Evolutionary conservation across 148 eudicot species (phyloP).

Genomic region (Camellia sinensis): DNA sequence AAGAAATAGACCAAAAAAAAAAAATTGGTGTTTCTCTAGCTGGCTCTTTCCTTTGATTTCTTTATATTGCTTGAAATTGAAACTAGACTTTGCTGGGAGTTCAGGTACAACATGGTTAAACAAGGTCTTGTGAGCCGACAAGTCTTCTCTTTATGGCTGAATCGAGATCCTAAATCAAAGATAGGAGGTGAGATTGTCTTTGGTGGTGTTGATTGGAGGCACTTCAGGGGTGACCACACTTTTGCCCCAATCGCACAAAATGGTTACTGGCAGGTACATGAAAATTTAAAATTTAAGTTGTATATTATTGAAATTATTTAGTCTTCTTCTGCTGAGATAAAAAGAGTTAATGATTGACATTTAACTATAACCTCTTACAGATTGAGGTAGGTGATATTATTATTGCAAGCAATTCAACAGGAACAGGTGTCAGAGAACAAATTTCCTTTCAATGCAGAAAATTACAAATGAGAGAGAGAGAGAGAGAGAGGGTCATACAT

Average conservation of each 20-base stretch:
- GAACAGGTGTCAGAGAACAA: no score
- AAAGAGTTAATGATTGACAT: not conserved
- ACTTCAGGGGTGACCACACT: slow-evolving; percentile 47
- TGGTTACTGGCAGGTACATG: slow-evolving; percentile 64
- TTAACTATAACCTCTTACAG: slow-evolving; percentile 24
- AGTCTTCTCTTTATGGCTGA: slow-evolving; percentile 63
- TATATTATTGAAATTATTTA: not conserved
- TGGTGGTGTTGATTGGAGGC: slow-evolving; percentile 50
- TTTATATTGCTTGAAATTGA: not conserved
- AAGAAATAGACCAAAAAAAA: not conserved
- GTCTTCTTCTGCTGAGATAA: not conserved
- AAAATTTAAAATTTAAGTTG: not conserved
- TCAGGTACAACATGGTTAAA: slow-evolving; percentile 54
- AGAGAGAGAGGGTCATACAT: no score
- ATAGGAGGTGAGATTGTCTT: slow-evolving; percentile 64
- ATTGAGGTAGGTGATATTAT: slow-evolving; percentile 40
- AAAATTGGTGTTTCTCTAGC: not conserved
- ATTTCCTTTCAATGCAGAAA: no score
- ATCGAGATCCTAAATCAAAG: slow-evolving; percentile 33
- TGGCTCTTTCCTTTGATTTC: not conserved
- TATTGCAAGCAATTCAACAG: slow-evolving; percentile 39
- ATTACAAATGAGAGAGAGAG: no score
- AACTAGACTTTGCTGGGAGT: not conserved
- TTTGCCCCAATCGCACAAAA: slow-evolving; percentile 45
- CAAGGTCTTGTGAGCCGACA: slow-evolving; percentile 43